phyloP scores from a whole-genome alignment of 306 rosid species.

The Cotoneaster glaucophyllus region DNA sequence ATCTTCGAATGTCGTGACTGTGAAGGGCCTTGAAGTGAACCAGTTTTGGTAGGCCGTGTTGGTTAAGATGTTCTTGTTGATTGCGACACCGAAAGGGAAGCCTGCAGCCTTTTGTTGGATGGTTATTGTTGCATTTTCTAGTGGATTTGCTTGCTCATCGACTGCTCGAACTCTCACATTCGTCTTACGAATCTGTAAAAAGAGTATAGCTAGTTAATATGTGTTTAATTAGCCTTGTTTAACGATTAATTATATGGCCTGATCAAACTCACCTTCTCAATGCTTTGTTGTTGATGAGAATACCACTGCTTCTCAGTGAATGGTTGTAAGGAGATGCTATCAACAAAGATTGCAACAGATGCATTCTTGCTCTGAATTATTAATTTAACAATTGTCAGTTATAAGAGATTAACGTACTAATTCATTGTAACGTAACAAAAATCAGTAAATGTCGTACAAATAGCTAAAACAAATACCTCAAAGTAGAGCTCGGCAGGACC shows the following conservation, averaged over 20 bases:
- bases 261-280: conserved; percentile 34
- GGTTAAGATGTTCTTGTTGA: conserved; percentile 45
- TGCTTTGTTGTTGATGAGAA: conserved; percentile 49
- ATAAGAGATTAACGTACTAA: not conserved
- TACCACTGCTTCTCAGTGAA: conserved; percentile 54
- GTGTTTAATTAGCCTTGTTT: not conserved
- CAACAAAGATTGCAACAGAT: conserved; percentile 51
- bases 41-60: conserved; percentile 50
- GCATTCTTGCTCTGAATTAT: conserved; percentile 40
- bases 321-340: conserved; percentile 62
- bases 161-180: conserved; percentile 37
- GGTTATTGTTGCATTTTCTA: conserved; percentile 40
- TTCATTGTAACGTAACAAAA: not conserved
- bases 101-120: conserved; percentile 6
- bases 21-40: conserved; percentile 53
- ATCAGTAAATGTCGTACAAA: not conserved
- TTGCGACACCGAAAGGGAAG: conserved; percentile 60
- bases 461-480: conserved; percentile 32
- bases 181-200: conserved; percentile 42
- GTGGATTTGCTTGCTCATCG: conserved; percentile 43
- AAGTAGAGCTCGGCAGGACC: conserved; percentile 54
- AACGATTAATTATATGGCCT: not conserved
- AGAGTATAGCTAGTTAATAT: too few relatives aligned
- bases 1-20: conserved; percentile 47
- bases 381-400: not conserved